These are phyloP conservation scores for Kluyveromyces wickerhamii DNA, from an alignment of 805 yeast genomes.

Conservation along the genomic window DNA sequence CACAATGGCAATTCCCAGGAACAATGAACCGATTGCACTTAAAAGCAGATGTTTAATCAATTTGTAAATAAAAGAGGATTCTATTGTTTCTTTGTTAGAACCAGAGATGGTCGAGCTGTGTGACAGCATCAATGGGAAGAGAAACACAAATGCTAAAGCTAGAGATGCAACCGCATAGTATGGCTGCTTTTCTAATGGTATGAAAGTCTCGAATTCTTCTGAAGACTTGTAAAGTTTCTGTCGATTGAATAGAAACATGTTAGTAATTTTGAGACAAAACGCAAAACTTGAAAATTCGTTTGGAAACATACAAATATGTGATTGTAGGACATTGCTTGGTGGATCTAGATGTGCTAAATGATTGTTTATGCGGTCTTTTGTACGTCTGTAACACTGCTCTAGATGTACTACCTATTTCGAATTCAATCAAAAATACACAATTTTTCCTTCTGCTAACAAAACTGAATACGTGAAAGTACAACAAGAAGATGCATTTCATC, in stretches of 20 bases:
- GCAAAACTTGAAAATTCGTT: no score
- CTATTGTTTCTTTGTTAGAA: background rate
- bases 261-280: no score
- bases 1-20: constrained; percentile 35
- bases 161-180: constrained; percentile 17
- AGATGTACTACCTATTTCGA: no score
- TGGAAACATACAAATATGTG: constrained; percentile 18
- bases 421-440: no score
- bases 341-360: no score
- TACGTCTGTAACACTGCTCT: no score
- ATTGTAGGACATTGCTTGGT: constrained; percentile 17
- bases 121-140: constrained; percentile 14
- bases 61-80: constrained; percentile 12
- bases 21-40: constrained; percentile 29
- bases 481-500: no score
- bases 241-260: background rate
- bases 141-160: constrained; percentile 13
- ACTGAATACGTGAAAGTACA: no score
- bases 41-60: constrained; percentile 21
- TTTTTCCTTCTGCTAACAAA: no score
- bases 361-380: no score
- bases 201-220: constrained; percentile 9
- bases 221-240: constrained; percentile 19
- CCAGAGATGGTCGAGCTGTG: constrained; percentile 9
- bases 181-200: constrained; percentile 19